Conservation (phyloP, 2,329 filamentous ascomycete species). For the Arthrobotrys musiformis region DNA sequence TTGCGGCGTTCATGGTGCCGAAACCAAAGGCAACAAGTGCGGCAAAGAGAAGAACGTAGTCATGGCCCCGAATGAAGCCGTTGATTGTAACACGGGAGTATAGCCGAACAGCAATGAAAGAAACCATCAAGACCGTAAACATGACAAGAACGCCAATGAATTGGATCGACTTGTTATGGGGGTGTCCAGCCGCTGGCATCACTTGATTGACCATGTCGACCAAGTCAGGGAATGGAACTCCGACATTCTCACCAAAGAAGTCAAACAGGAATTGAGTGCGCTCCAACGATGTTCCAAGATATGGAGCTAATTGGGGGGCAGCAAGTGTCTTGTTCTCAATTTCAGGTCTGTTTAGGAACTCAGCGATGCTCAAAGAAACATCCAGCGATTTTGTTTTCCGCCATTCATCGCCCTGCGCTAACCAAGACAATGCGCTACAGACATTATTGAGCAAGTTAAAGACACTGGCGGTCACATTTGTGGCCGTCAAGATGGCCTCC, state of each 20-base stretch:
- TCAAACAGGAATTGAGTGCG: conserved; percentile 37
- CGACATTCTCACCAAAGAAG: conserved; percentile 28
- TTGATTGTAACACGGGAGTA: conserved; percentile 36
- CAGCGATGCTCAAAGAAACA: conserved; percentile 27
- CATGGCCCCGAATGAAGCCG: conserved; percentile 28
- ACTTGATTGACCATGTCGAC: conserved; percentile 40
- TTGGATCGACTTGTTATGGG: conserved; percentile 19
- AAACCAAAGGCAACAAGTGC: conserved; percentile 30
- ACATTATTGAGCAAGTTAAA: conserved; percentile 23
- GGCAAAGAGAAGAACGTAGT: conserved; percentile 37
- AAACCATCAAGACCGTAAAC: conserved; percentile 53
- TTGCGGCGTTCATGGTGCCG: conserved; percentile 30
- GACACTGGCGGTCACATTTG: conserved; percentile 28
- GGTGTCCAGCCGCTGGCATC: conserved; percentile 33
- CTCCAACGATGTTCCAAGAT: conserved; percentile 36
- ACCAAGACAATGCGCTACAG: conserved; percentile 24
- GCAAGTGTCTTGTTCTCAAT: conserved; percentile 32
- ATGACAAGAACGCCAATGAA: conserved; percentile 42
- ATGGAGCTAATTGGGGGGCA: conserved; percentile 29
- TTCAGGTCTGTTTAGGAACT: conserved; percentile 27
- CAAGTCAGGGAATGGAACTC: conserved; percentile 21
- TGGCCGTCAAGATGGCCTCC: conserved; percentile 37
- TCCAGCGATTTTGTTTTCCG: conserved; percentile 23
- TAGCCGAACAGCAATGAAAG: conserved; percentile 23
- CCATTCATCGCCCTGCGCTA: conserved; percentile 37